phyloP scores from a whole-genome alignment of 148 eudicot genomes.

The Linanthus parryae region DNA sequence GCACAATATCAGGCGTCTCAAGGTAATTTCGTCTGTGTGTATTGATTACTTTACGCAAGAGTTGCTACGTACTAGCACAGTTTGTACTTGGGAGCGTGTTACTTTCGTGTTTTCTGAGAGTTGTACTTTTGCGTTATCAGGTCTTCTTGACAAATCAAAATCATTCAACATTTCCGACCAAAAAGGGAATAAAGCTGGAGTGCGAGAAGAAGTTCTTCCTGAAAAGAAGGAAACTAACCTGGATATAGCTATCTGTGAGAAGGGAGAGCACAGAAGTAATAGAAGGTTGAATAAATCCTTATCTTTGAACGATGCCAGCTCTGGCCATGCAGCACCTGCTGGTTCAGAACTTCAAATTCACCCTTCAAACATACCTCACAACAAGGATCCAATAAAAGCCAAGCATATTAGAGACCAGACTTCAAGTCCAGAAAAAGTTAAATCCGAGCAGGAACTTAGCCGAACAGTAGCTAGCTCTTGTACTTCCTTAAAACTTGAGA shows the following conservation, averaged over 20 bases:
- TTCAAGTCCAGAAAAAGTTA: conserved; percentile 11
- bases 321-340: conserved; percentile 8
- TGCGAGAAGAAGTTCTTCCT: conserved; percentile 3
- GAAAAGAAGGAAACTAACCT: conserved; percentile 5
- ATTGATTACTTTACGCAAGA: neutral
- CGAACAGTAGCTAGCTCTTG: conserved; percentile 9
- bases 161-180: conserved; percentile 11
- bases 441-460: conserved; percentile 11
- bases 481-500: conserved; percentile 4
- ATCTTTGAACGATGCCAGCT: conserved; percentile 21
- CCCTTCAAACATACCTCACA: neutral
- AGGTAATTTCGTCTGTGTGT: conserved; percentile 21
- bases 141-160: conserved; percentile 17
- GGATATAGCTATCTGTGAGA: conserved; percentile 12
- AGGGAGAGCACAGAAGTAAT: conserved; percentile 5
- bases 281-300: conserved; percentile 22
- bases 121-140: conserved; percentile 15
- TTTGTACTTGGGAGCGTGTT: neutral
- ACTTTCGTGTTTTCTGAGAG: neutral
- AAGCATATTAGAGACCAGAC: conserved; percentile 9
- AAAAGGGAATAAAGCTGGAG: conserved; percentile 11
- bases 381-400: conserved; percentile 11
- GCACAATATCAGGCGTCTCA: conserved; percentile 1
- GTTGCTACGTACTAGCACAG: neutral
- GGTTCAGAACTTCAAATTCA: conserved; percentile 10